phyloP scores from a whole-genome alignment of 805 yeast genomes.

The Candida qinlingensis region DNA sequence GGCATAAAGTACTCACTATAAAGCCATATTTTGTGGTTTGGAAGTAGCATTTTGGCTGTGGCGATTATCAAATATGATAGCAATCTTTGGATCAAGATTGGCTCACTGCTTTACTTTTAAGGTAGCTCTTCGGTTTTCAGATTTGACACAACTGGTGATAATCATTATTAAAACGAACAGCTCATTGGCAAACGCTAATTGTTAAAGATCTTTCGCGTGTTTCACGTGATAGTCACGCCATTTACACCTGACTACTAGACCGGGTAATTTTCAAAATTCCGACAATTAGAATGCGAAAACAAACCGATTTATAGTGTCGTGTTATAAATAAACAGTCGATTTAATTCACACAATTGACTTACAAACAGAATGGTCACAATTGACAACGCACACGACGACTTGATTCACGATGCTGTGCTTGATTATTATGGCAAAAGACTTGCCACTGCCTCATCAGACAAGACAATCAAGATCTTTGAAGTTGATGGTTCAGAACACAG shows the following conservation, averaged over 20 bases:
- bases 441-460: constrained; percentile 95
- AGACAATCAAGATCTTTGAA: constrained; percentile 90
- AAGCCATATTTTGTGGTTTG: neutral
- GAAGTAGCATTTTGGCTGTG: neutral
- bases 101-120: no score
- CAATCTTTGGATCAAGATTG: no score
- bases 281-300: neutral
- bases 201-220: no score
- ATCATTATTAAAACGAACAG: no score
- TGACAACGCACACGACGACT: constrained; percentile 86
- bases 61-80: no score
- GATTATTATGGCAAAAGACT: constrained; percentile 95
- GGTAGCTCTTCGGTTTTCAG: no score
- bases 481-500: constrained; percentile 81
- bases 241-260: neutral
- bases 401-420: constrained; percentile 93
- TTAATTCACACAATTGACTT: neutral
- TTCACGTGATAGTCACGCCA: neutral
- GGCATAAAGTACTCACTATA: neutral
- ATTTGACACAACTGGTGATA: no score
- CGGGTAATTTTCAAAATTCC: neutral
- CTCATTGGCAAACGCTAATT: no score
- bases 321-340: neutral
- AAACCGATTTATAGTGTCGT: neutral
- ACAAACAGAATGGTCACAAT: constrained; percentile 56